Evolutionary conservation across 805 yeast genomes (phyloP), one percentile per base, ranked within the genome.

Genomic region (Cyberlindnera subsufficiens): DNA sequence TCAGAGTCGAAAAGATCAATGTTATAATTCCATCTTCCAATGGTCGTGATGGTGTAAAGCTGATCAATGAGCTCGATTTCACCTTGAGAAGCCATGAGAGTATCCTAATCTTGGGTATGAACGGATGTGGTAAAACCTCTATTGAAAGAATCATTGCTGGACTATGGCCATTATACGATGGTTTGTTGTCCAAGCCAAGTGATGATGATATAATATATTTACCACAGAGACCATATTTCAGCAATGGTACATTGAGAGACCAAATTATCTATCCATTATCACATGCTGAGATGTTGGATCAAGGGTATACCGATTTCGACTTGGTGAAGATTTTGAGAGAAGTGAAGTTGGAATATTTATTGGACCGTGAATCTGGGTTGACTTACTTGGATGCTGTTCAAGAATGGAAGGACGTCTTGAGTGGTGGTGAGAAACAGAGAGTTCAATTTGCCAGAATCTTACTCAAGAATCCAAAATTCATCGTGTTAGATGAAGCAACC

Each of bases 361-460:
- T 87, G 37, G 79, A 78, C 42, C 75, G 97, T 59, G 77, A 66
- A 42, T 67, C 65, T 16, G 80, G 80, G 10, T 63, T 73, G 64
- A 64, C 64, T 31, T 68, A 67, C 48, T 59, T 71, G 29, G 67
- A 71, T 49, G 58, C 70, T 5, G 53, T 63, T 10, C 73, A 82
- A 45, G 87, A 81, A 51, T 89, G 96, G 96, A 82, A 82, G 56
- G 95, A 85, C 59, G 83, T 89, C n/a, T 73, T 89, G 50, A 83
- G 93, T 63, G 97, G 97, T n/a, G 97, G 97, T 44, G 97, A 89
- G 61, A 82, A 87, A 64, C 97, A 89, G 68, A 78, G 96, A 58
- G 75, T 89, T 61, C 79, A 87, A 61, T 85, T 89, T 67, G 96
- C 97, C 0, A 73, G 96, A 53, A 76, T 89, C 3, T 66, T 89